Evolutionary conservation across 2,329 filamentous ascomycete genomes (phyloP).

Genomic region (Herpotrichia juniperi): DNA sequence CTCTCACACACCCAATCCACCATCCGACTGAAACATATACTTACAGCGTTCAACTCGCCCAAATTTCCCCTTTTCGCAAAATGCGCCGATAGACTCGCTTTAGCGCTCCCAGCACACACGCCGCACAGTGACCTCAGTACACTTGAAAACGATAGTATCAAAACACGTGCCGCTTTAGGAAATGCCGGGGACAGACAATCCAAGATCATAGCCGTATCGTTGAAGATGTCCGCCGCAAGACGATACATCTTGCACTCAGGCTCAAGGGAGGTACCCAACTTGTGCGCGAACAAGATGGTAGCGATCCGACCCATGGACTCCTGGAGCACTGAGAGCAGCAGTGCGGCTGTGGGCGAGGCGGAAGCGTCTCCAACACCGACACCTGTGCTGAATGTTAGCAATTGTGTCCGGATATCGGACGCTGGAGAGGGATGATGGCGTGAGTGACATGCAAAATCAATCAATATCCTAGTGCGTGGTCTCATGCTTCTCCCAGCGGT

Average conservation of each 20-base stretch:
- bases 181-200: slow-evolving; percentile 81
- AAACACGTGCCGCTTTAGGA: slow-evolving; percentile 62
- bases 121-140: slow-evolving; percentile 77
- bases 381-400: slow-evolving; percentile 48
- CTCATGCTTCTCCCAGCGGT: neutral
- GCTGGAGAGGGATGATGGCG: slow-evolving; percentile 3
- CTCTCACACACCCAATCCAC: slow-evolving; percentile 13
- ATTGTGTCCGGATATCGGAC: slow-evolving; percentile 1
- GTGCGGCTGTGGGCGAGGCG: slow-evolving; percentile 78
- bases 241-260: slow-evolving; percentile 91
- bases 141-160: slow-evolving; percentile 65
- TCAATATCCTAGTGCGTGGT: slow-evolving; percentile 13
- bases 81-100: slow-evolving; percentile 88
- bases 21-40: slow-evolving; percentile 30
- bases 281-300: slow-evolving; percentile 85
- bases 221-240: slow-evolving; percentile 85
- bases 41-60: slow-evolving; percentile 85
- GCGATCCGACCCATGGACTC: slow-evolving; percentile 81
- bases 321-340: slow-evolving; percentile 83
- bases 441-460: slow-evolving; percentile 12
- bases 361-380: slow-evolving; percentile 84
- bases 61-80: slow-evolving; percentile 88
- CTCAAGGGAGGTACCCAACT: slow-evolving; percentile 80
- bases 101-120: slow-evolving; percentile 86
- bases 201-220: slow-evolving; percentile 84